Conservation (phyloP, 495 filamentous ascomycete species). For the Penicillium waksmanii region DNA sequence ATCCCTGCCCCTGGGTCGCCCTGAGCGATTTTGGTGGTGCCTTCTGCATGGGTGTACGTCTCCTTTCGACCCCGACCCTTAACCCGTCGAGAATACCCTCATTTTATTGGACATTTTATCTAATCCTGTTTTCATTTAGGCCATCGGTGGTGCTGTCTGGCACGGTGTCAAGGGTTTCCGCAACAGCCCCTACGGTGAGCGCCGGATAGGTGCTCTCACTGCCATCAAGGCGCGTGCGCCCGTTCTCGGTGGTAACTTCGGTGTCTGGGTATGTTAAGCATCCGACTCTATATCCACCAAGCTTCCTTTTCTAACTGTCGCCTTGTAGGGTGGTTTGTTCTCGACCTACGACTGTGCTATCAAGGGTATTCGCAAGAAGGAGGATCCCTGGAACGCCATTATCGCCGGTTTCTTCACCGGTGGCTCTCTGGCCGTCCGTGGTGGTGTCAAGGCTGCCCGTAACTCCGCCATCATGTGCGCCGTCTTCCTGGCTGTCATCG, state of each 20-base stretch:
- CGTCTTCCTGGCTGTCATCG: conserved; percentile 90
- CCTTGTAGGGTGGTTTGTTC: conserved; percentile 57
- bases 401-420: conserved; percentile 97
- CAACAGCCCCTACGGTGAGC: conserved; percentile 88
- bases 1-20: conserved; percentile 96
- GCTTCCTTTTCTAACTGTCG: neutral
- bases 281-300: neutral
- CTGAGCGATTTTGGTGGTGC: conserved; percentile 97
- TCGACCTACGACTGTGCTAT: conserved; percentile 96
- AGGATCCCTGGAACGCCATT: conserved; percentile 96
- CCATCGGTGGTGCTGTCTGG: conserved; percentile 93
- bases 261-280: conserved; percentile 68
- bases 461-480: conserved; percentile 97
- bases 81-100: conserved; percentile 3
- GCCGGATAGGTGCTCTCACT: conserved; percentile 92
- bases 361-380: conserved; percentile 90
- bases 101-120: conserved; percentile 16
- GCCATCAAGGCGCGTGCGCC: conserved; percentile 97
- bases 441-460: conserved; percentile 82
- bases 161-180: conserved; percentile 97
- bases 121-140: conserved; percentile 22
- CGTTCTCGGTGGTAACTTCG: conserved; percentile 96
- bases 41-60: conserved; percentile 92
- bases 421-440: conserved; percentile 85
- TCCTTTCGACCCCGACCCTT: conserved; percentile 4